Base-by-base conservation (phyloP, 2,329 filamentous ascomycete genomes). In the Colletotrichum ledebouriae region DNA sequence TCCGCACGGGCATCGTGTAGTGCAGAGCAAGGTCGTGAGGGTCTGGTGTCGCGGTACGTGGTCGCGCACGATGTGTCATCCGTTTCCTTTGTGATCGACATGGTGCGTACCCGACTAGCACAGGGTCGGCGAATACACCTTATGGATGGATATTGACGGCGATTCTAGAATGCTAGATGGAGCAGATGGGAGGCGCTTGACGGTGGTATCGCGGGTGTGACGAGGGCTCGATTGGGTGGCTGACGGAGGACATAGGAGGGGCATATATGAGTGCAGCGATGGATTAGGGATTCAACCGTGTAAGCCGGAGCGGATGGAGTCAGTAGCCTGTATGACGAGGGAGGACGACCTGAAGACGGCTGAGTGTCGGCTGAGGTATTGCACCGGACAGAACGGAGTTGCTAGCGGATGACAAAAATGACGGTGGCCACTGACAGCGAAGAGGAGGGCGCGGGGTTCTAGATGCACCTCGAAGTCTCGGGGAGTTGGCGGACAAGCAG, bases 61-160 rank as follows among this genome's bases (percentile, higher is more conserved):
- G 60, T 50, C 37, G 55, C 49, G 41, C 41, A 59, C 61, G 55
- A 56, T 65, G 65, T 68, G 61, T 65, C 65, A 65, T 65, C 60
- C 55, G 47, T 57, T 33, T 46, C 39, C n/a, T 34, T 52, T 44
- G 44, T 57, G 17, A 53, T 46, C 34, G 42, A 33, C 59, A 67
- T 20, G 59, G 22, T 44, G 46, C 46, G 59, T 44, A 44, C 34
- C 46, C 25, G 46, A 41, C 53, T 58, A 20, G 22, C 59, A 52
- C 59, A 57, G 52, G 44, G 42, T 57, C 25, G 20, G 37, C 52
- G 37, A 44, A 22, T 37, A 29, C 22, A 37, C 42, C 37, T 25
- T 49, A 37, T n/a, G n/a, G 47, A 52, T 68, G 61, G 55, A 52
- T 46, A 53, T 58, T 12, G 11, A 5, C 55, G 41, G 41, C 39